Evolutionary conservation across 176 grass and related monocot genomes (phyloP).

Genomic region (Bothriochloa decipiens): DNA sequence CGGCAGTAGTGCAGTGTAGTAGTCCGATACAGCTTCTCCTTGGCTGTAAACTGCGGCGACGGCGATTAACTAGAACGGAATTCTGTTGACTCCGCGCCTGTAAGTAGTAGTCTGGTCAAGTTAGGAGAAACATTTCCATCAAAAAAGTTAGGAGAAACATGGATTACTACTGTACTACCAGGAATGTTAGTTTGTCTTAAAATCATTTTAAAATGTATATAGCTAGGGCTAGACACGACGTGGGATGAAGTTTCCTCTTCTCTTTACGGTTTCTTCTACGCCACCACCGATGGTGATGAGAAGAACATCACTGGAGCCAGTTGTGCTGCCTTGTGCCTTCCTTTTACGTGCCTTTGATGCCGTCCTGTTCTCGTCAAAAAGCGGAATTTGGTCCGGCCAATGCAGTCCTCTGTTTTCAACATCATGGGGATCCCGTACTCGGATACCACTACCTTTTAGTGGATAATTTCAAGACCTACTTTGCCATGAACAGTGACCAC

Average conservation of each 20-base stretch:
- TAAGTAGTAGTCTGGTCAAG: slow-evolving; percentile 11
- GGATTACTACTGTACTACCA: too few relatives aligned
- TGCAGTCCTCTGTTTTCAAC: neutral
- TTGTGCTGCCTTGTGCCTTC: neutral
- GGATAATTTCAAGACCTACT: slow-evolving; percentile 11
- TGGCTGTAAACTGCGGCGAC: neutral
- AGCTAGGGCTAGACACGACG: too few relatives aligned
- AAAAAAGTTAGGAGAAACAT: too few relatives aligned
- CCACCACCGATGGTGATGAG: neutral
- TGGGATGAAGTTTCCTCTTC: too few relatives aligned
- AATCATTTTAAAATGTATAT: too few relatives aligned
- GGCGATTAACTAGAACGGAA: neutral
- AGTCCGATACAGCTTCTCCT: neutral
- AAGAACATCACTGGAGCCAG: neutral
- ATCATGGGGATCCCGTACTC: neutral
- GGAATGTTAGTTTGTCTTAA: too few relatives aligned
- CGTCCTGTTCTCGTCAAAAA: neutral
- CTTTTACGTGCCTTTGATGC: neutral
- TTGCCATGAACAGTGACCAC: too few relatives aligned
- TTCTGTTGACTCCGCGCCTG: neutral
- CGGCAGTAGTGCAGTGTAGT: too few relatives aligned
- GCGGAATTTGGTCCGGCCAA: neutral
- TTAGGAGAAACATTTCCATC: too few relatives aligned
- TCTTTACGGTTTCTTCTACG: too few relatives aligned
- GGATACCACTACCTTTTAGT: neutral